Conservation (phyloP, 208 protist species). For the Leishmania tarentolae region DNA sequence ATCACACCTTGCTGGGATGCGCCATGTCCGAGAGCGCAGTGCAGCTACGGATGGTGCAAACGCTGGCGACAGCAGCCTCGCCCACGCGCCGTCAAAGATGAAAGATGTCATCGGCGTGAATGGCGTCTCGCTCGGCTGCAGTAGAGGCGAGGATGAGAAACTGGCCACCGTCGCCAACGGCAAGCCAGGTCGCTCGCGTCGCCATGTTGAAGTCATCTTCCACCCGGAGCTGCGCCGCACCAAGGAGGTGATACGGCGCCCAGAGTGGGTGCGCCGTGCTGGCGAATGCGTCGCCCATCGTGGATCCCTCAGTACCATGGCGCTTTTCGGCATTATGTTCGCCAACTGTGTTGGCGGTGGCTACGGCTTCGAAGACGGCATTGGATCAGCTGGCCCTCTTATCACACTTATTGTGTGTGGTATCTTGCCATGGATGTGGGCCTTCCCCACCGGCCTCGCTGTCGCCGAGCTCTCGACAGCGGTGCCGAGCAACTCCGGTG, state of each 20-base stretch:
- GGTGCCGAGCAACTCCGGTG: constrained; percentile 84
- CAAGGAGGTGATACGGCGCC: constrained; percentile 72
- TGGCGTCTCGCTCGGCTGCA: neutral
- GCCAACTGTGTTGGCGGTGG: constrained; percentile 79
- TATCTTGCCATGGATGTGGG: constrained; percentile 81
- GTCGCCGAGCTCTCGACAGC: constrained; percentile 83
- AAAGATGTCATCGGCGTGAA: neutral
- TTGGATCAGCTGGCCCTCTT: constrained; percentile 74
- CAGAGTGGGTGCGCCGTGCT: constrained; percentile 70
- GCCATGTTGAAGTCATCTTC: constrained; percentile 55
- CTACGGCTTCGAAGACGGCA: constrained; percentile 87
- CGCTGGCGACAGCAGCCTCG: neutral
- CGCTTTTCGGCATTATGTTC: constrained; percentile 81
- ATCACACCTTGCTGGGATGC: constrained; percentile 12
- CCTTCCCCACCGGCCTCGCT: constrained; percentile 75
- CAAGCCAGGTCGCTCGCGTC: constrained; percentile 1
- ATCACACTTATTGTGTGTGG: constrained; percentile 80
- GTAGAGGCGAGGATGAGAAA: neutral
- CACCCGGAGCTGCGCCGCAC: constrained; percentile 74
- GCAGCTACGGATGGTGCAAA: constrained; percentile 2
- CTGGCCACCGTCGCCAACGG: neutral
- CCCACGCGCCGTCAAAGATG: neutral
- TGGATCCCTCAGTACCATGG: constrained; percentile 61
- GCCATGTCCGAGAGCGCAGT: constrained; percentile 22
- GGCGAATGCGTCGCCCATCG: constrained; percentile 79